Evolutionary conservation across 2,329 filamentous ascomycete species (phyloP), one percentile per base, ranked within the genome.

Genomic region (Botryotinia globosa): DNA sequence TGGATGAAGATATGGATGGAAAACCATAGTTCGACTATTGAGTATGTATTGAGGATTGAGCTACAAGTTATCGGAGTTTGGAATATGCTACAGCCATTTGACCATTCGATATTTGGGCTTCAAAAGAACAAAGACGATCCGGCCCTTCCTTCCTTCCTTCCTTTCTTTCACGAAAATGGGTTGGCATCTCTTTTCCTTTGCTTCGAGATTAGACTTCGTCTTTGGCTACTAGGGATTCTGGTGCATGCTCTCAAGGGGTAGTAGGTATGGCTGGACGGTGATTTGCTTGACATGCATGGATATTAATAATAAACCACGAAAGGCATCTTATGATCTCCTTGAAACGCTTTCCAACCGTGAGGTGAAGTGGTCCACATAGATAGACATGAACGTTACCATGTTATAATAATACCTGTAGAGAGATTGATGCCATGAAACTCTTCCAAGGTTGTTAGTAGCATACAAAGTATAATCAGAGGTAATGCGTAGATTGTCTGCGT

Each of bases 41-140:
- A 48, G 20, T 2, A 51, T 14, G 10, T 51, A 25, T 10, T 48
- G 45, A 48, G 45, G 7, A 51, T 14, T 51, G 48, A 51, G 48
- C n/a, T n/a, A n/a, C n/a, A 39, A 39, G 37, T 12, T 39, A 39
- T 39, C 25, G 4, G 16, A 22, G 10, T 64, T 64, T 45, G n/a
- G 58, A 61, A 39, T n/a, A 25, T 62, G 59, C 58, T 37, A n/a
- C 34, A 61, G 8, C 22, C 58, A 44, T 44, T 63, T 44, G 45
- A 65, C 44, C 5, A 37, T 29, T 12, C 14, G 42, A 56, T 66
- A 20, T 32, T 20, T 32, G 48, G 44, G 22, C 37, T 66, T 66
- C 63, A 51, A 37, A 66, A 12, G 45, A 51, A 66, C 63, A 51
- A 66, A 66, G 63, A 66, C 63, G 62, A 34, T 18, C 32, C 22